Evolutionary conservation across 768 basidiomycete species (phyloP).

Genomic region (Podaxis mareebaensis): DNA sequence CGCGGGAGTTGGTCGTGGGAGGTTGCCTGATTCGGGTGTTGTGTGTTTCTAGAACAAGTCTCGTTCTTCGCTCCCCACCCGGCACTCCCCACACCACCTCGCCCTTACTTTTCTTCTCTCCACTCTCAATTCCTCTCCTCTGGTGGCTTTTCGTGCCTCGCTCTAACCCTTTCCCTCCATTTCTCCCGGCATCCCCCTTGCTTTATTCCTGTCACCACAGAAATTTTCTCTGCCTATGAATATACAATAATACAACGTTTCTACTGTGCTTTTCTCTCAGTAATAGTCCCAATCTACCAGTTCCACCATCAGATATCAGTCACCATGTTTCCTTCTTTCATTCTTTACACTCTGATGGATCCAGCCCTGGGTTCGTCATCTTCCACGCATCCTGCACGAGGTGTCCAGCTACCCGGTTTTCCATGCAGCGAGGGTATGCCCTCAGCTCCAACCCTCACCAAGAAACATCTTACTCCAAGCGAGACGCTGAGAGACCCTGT

Average conservation of each 20-base stretch:
- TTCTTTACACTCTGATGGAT: not conserved
- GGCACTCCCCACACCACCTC: conserved; percentile 2
- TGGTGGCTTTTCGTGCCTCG: not conserved
- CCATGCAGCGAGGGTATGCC: not conserved
- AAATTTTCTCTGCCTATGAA: not conserved
- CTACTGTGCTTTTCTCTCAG: not conserved
- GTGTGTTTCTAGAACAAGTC: conserved; percentile 4
- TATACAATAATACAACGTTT: no score
- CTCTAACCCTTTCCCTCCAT: not conserved
- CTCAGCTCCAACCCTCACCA: not conserved
- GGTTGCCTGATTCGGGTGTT: conserved; percentile 5
- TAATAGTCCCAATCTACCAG: not conserved
- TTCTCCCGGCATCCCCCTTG: not conserved
- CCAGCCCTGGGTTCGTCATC: not conserved
- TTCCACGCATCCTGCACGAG: not conserved
- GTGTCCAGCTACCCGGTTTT: not conserved
- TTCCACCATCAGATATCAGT: not conserved
- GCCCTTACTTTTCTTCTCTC: not conserved
- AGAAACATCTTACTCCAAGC: not conserved
- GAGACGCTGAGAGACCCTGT: not conserved
- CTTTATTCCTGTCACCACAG: not conserved
- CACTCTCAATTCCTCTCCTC: not conserved
- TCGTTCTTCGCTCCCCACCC: not conserved
- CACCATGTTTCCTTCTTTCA: not conserved
- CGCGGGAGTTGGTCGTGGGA: conserved; percentile 5